Percentiles rank a stretch among this genome's conserved stretches.
These are phyloP conservation scores for Ormosia emarginata DNA, from an alignment of 306 rosid genomes.

Conservation along the genomic window DNA sequence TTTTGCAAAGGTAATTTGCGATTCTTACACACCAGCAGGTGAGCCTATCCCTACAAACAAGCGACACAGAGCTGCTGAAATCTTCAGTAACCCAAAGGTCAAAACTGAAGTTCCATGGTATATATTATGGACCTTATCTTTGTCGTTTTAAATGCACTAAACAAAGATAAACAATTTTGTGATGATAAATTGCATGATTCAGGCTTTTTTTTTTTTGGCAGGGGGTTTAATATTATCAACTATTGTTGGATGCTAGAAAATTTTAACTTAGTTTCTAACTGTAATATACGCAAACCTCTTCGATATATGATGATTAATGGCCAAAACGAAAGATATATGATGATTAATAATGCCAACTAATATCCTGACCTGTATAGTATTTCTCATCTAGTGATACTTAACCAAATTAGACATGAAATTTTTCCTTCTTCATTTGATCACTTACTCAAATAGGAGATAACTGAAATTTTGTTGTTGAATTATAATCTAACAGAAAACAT, in stretches of 20 bases:
- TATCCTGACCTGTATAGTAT: neutral
- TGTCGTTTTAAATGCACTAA: neutral
- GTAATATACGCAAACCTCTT: neutral
- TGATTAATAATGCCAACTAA: neutral
- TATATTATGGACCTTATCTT: slow-evolving; percentile 1
- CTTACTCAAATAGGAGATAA: neutral
- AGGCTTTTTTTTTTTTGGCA: too few species aligned
- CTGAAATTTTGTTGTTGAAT: slow-evolving; percentile 20
- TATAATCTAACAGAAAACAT: slow-evolving; percentile 13
- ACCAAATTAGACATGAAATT: neutral
- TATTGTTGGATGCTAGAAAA: neutral
- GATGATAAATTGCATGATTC: slow-evolving; percentile 1
- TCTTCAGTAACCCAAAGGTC: slow-evolving; percentile 79
- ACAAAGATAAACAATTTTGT: neutral
- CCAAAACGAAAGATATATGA: neutral
- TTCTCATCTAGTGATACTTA: neutral
- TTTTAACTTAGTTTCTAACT: neutral
- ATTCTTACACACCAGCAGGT: slow-evolving; percentile 83
- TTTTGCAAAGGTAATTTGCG: slow-evolving; percentile 76
- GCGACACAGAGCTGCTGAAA: slow-evolving; percentile 81
- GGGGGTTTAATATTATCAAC: neutral
- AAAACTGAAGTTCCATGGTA: slow-evolving; percentile 84
- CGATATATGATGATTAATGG: neutral
- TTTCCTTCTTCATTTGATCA: slow-evolving; percentile 4
- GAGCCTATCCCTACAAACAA: slow-evolving; percentile 98